Percentiles rank a stretch among this genome's conserved stretches.
Conservation (phyloP, 805 yeast species). For the Teunomyces stri region DNA sequence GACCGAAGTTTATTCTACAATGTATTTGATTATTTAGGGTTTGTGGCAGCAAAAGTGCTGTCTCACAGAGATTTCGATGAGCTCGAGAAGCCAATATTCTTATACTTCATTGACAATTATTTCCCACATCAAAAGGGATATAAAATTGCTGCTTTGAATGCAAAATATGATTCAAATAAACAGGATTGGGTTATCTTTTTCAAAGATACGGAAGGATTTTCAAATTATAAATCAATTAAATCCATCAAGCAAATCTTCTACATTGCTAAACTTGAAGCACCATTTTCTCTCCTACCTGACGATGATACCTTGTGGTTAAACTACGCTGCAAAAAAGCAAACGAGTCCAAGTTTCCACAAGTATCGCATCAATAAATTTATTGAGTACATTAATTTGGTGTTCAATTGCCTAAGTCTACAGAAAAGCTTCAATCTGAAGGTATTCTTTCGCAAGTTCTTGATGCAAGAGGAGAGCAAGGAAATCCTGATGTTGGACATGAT, state of each 20-base stretch:
- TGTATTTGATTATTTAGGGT: constrained; percentile 37
- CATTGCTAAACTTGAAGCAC: constrained; percentile 29
- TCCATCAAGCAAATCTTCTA: constrained; percentile 22
- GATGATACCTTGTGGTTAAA: constrained; percentile 18
- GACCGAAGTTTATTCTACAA: constrained; percentile 34
- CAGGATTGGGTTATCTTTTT: constrained; percentile 36
- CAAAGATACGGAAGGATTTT: constrained; percentile 10
- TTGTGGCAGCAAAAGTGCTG: constrained; percentile 26
- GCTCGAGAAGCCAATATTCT: constrained; percentile 22
- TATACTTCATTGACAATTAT: constrained; percentile 18
- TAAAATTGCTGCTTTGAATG: constrained; percentile 30
- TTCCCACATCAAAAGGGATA: constrained; percentile 16
- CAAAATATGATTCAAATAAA: constrained; percentile 27
- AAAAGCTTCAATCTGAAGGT: constrained; percentile 11
- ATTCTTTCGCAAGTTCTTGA: constrained; percentile 8
- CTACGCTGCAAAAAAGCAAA: constrained; percentile 22
- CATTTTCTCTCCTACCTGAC: constrained; percentile 27
- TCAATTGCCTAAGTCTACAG: constrained; percentile 35
- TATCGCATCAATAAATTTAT: constrained; percentile 47
- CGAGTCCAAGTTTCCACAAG: constrained; percentile 37
- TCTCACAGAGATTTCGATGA: constrained; percentile 18
- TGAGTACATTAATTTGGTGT: constrained; percentile 46
- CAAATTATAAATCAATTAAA: constrained; percentile 16
- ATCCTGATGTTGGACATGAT: constrained; percentile 34
- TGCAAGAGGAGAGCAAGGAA: constrained; percentile 17